Percentiles rank a stretch among this genome's conserved stretches.
phyloP scores from a whole-genome alignment of 2,329 filamentous ascomycete genomes.

The Orbilia ellipsospora region DNA sequence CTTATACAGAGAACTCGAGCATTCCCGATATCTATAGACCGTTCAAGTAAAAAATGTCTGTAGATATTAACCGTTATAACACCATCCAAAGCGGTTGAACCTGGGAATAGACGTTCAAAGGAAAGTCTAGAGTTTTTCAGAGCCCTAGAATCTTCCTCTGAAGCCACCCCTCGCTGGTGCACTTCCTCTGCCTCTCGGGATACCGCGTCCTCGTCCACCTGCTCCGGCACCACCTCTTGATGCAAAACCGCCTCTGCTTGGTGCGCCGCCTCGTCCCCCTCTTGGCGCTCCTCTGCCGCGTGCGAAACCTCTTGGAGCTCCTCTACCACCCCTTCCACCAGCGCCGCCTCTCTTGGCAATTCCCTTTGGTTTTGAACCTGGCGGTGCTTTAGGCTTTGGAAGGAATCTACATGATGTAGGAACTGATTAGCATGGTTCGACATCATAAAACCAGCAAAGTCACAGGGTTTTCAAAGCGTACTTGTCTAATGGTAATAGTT shows the following conservation, averaged over 20 bases:
- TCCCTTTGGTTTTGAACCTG: constrained; percentile 49
- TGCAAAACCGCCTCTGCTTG: constrained; percentile 43
- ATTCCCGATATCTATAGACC: constrained; percentile 2
- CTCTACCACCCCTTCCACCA: constrained; percentile 35
- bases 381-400: constrained; percentile 45
- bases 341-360: constrained; percentile 42
- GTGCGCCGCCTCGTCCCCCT: constrained; percentile 41
- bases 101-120: not conserved
- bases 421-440: not conserved
- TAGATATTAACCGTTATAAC: not conserved
- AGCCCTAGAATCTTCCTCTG: constrained; percentile 41
- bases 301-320: constrained; percentile 33
- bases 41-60: not conserved
- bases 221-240: constrained; percentile 32
- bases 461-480: constrained; percentile 60
- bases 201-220: constrained; percentile 46
- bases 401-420: constrained; percentile 21
- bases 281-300: constrained; percentile 49
- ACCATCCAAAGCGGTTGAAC: no score
- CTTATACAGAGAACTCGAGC: constrained; percentile 16
- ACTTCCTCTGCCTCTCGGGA: constrained; percentile 52
- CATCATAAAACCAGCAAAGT: not conserved
- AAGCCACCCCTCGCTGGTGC: constrained; percentile 49
- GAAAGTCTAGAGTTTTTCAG: not conserved
- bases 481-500: constrained; percentile 91